A percentile compares a stretch with the other conserved stretches of the same genome.
Conservation (phyloP, 805 yeast species). For the Candida succiphila region DNA sequence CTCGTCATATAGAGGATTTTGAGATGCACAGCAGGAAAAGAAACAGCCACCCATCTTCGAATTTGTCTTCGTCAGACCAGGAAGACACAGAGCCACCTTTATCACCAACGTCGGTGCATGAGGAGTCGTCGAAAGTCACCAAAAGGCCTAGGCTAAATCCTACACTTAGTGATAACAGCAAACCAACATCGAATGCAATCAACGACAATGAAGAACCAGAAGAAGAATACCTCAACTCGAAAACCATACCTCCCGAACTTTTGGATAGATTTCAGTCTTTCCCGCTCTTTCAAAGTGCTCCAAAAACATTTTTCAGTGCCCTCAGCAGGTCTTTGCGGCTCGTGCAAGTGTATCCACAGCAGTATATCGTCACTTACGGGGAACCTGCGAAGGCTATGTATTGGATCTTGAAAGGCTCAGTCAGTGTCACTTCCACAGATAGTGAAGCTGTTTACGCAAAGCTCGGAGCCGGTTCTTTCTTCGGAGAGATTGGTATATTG, state of each 20-base stretch:
- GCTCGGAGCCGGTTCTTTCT: slow-evolving; percentile 56
- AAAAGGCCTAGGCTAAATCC: no score
- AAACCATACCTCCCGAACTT: slow-evolving; percentile 41
- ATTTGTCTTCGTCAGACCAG: no score
- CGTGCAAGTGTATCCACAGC: slow-evolving; percentile 58
- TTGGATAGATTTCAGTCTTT: slow-evolving; percentile 44
- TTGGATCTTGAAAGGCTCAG: slow-evolving; percentile 70
- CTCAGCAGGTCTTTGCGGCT: slow-evolving; percentile 48
- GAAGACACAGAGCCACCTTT: no score
- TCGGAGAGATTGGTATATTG: slow-evolving; percentile 73
- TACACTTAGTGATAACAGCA: no score
- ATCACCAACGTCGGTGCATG: no score
- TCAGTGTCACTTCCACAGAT: slow-evolving; percentile 67
- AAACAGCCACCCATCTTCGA: no score
- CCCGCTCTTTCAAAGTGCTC: slow-evolving; percentile 59
- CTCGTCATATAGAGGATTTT: no score
- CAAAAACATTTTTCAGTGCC: slow-evolving; percentile 50
- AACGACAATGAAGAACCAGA: slow-evolving; percentile 14
- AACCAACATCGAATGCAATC: no score
- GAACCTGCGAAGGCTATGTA: slow-evolving; percentile 71
- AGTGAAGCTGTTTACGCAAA: slow-evolving; percentile 72
- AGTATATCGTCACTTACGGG: slow-evolving; percentile 59
- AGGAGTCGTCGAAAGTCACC: no score
- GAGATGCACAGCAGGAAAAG: no score
- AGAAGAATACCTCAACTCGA: slow-evolving; percentile 12